Percentiles rank a stretch among this genome's conserved stretches.
Conservation (phyloP, 768 basidiomycete genomes). For the Tulasnella sp. region DNA sequence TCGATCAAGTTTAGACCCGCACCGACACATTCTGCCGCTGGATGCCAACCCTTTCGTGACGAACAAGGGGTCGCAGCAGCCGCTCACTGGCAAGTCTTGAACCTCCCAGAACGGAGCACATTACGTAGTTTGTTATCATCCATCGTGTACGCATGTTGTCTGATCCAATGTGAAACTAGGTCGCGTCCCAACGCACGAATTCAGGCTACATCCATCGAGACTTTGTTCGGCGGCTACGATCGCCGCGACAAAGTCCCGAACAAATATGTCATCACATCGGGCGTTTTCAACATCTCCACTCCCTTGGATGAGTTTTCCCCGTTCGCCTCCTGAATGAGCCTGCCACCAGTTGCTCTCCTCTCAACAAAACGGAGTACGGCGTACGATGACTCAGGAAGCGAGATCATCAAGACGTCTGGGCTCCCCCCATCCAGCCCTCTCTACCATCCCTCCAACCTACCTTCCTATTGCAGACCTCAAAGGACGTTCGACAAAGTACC, state of each 20-base stretch:
- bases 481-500: conserved; percentile 18
- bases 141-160: no score
- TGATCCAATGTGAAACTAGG: no score
- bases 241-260: background rate
- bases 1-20: no score
- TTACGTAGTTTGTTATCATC: no score
- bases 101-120: no score
- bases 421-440: conserved; percentile 20
- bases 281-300: background rate
- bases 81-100: no score
- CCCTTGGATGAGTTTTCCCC: background rate
- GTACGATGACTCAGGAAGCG: conserved; percentile 90
- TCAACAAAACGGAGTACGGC: conserved; percentile 72
- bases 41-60: no score
- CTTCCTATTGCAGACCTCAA: background rate
- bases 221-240: no score
- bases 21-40: no score
- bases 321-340: conserved; percentile 54
- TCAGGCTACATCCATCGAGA: no score
- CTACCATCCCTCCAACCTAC: conserved; percentile 8
- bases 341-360: conserved; percentile 85
- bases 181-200: no score
- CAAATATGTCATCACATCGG: background rate
- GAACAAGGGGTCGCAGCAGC: no score
- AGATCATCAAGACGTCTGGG: conserved; percentile 58